These are phyloP conservation scores for Phytopythium mirpurense DNA, from an alignment of 352 stramenopile genomes.

Conservation along the genomic window DNA sequence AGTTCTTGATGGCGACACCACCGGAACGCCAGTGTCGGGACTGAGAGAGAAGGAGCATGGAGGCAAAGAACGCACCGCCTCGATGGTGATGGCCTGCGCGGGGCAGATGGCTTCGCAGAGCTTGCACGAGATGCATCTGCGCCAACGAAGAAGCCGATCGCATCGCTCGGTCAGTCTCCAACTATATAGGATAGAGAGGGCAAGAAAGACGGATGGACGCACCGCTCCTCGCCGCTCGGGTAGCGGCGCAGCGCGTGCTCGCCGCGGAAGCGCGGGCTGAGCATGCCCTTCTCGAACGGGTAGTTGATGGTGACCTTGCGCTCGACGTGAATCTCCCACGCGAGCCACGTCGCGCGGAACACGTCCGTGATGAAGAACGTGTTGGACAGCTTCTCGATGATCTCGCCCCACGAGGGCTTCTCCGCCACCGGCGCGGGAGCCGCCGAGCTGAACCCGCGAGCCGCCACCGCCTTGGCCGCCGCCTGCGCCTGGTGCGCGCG, in stretches of 20 bases:
- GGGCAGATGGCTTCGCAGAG: conserved; percentile 99
- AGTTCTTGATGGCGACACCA: background rate
- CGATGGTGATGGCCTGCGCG: conserved; percentile 99
- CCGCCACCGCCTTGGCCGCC: conserved; percentile 5
- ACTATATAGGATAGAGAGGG: too few relatives aligned
- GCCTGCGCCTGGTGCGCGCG: conserved; percentile 24
- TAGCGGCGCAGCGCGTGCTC: conserved; percentile 98
- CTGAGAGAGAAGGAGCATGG: background rate
- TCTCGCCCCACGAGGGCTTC: conserved; percentile 61
- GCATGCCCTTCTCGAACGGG: conserved; percentile 96
- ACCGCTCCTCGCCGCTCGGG: conserved; percentile 98
- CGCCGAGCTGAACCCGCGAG: conserved; percentile 30
- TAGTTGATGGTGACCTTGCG: conserved; percentile 99
- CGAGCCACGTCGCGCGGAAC: conserved; percentile 71
- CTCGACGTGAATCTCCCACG: conserved; percentile 79
- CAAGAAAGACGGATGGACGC: conserved; percentile 5
- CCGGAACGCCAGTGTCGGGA: background rate
- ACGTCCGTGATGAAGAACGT: conserved; percentile 84
- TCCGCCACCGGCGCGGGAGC: conserved; percentile 20
- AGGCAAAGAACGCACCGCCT: conserved; percentile 63
- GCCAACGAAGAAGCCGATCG: background rate
- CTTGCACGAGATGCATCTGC: conserved; percentile 99
- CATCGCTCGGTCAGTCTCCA: background rate
- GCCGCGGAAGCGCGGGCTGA: conserved; percentile 97
- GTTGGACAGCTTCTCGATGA: conserved; percentile 79